Base-by-base conservation (phyloP, 768 basidiomycete species). In the Lepiota venenata region DNA sequence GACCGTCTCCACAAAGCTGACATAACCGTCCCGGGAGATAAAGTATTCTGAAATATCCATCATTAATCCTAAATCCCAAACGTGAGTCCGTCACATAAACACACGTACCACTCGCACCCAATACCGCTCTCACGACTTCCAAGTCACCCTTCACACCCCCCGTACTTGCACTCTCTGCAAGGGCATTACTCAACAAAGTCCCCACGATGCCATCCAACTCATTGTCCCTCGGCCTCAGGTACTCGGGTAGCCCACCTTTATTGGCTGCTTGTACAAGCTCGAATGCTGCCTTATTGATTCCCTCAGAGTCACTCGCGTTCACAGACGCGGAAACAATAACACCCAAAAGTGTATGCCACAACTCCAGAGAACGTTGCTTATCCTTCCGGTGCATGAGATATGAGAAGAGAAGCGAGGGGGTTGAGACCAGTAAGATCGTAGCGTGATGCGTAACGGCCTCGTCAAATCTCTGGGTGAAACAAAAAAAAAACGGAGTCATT, bases 301-400 rank as follows among this genome's bases (percentile, higher is more conserved):
- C 45, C 46, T 51, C 49, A 3, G 39, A 4, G 27, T 53, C 47
- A n/a, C 32, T 47, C 39, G 69, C 63, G 22, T 72, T 64, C 4
- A 63, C 46, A 2, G 78, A 7, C 32, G 32, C 32, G 9, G 32
- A 32, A 2, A 11, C 73, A 10, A 84, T 53, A 9, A 67, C 68
- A 1, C 64, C 62, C 1, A 90, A 72, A 15, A 87, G 66, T 2
- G 66, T 61, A 42, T 74, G 73, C 83, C 82, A 88, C 9, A 82
- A 64, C 2, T 56, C 41, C 21, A 65, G 52, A 20, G 70, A 64
- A 5, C 58, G 66, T 2, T 38, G 42, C n/a, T 74, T 64, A 9
- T 66, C 58, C 16, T 73, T 68, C 4, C 81, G 72, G 57, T 78
- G 65, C 8, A 66, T 56, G 20, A 90, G 69, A 58, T 88, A 89